Conservation (phyloP, 768 basidiomycete species). For the Lentinula detonsa region DNA sequence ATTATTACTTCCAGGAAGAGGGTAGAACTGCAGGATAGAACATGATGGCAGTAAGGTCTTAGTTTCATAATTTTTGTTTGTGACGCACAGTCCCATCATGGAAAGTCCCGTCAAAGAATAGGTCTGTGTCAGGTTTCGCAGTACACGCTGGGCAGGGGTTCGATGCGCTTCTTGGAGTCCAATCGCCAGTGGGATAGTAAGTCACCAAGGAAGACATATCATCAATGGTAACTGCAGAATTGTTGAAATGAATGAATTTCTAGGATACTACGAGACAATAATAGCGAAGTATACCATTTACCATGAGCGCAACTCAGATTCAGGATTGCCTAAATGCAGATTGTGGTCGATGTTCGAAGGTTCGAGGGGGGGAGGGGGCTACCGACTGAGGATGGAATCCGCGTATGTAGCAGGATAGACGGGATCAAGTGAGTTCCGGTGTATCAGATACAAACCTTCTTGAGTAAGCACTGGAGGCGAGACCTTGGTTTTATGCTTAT, state of each 20-base stretch:
- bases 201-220: slow-evolving; percentile 14
- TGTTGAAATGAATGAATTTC: background rate
- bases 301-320: background rate
- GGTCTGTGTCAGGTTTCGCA: slow-evolving; percentile 11
- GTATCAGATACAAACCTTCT: too few relatives aligned
- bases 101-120: slow-evolving; percentile 15
- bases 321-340: too few relatives aligned
- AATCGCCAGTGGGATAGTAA: slow-evolving; percentile 14
- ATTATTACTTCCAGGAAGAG: slow-evolving; percentile 9
- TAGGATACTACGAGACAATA: too few relatives aligned
- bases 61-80: background rate
- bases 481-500: too few relatives aligned
- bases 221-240: slow-evolving; percentile 23
- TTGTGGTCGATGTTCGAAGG: too few relatives aligned
- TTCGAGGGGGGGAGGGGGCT: too few relatives aligned
- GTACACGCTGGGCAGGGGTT: slow-evolving; percentile 14
- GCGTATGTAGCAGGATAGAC: too few relatives aligned
- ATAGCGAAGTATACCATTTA: background rate
- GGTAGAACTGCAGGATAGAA: slow-evolving; percentile 10
- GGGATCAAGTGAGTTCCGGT: too few relatives aligned
- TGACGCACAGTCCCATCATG: slow-evolving; percentile 14
- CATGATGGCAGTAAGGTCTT: too few relatives aligned
- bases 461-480: too few relatives aligned
- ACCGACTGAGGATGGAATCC: too few relatives aligned
- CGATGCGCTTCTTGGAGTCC: slow-evolving; percentile 13